Evolutionary conservation across 2,329 filamentous ascomycete species (phyloP), one percentile per base, ranked within the genome.

Genomic region (Colletotrichum noveboracense): DNA sequence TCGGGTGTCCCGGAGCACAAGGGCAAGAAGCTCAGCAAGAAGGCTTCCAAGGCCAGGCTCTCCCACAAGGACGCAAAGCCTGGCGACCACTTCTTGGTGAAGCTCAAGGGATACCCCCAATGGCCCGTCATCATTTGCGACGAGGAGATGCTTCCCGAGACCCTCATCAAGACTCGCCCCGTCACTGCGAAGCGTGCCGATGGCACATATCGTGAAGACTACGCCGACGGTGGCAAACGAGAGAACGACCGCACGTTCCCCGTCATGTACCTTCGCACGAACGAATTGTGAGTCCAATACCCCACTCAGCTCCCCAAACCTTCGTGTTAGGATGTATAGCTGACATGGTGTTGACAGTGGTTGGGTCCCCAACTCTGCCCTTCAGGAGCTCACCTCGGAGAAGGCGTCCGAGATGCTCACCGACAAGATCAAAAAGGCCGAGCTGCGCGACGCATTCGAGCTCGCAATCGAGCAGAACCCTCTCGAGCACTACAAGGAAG

Each of bases 61-160:
- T 90, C 90, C 60, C 91, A 95, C 79, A 89, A 95, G 69, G 92
- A 98, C 82, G 96, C 95, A 78, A 90, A 98, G 87, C 95, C 97
- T 6, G 97, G 97, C 79, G 94, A 98, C 81, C 94, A 96, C 86
- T 98, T 94, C 86, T 93, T 98, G 82, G 95, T 97, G 78, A 95
- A 96, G 84, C 93, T 99, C 85, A 98, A 97, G 89, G 97, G 96
- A 76, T 98, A 95, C 85, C 95, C 97, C 36, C 93, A 95, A 52
- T 99, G 97, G 97, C 97, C 97, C 18, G 94, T 95, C 70, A 94
- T 99, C 82, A 92, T 99, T 80, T 97, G 95, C 84, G 96, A 98
- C 83, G 96, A 99, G 84, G 93, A 94, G 77, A 98, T 99, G 93
- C 92, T 99, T 24, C 96, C 97, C 3, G 89, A 93, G 74, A 92